phyloP scores from a whole-genome alignment of 2,329 filamentous ascomycete genomes.

The Pseudogymnoascus sp. region DNA sequence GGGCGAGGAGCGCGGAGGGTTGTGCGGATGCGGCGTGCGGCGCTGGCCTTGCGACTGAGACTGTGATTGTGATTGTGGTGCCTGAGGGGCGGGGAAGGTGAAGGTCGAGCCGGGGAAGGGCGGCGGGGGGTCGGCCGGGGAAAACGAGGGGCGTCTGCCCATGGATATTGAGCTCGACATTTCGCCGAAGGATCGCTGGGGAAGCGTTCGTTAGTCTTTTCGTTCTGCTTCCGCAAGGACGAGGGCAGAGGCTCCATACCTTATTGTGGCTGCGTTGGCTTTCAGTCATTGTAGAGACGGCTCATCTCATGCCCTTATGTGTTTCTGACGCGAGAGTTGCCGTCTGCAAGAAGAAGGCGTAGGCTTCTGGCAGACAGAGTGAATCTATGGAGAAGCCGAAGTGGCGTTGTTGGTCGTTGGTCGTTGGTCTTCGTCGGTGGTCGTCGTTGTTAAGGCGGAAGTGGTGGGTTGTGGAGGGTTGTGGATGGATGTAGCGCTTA shows the following conservation, averaged over 20 bases:
- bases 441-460: neutral
- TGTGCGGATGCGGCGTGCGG: conserved; percentile 1
- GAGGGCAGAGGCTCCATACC: neutral
- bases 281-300: neutral
- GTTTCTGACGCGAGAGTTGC: neutral
- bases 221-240: neutral
- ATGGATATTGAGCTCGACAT: conserved; percentile 7
- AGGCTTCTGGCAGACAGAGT: neutral
- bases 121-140: neutral
- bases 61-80: neutral
- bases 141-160: neutral
- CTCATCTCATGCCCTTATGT: conserved; percentile 5
- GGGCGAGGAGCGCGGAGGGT: neutral
- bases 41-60: neutral
- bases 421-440: neutral
- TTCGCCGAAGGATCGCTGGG: neutral
- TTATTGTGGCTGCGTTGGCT: conserved; percentile 5
- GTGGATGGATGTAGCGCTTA: neutral
- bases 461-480: neutral
- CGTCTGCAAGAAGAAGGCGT: neutral
- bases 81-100: neutral
- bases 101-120: neutral
- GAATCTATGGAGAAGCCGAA: neutral
- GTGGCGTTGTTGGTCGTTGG: neutral
- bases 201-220: neutral